Conservation (phyloP, 495 filamentous ascomycete species). For the Pyrenopolyporus hunteri region DNA sequence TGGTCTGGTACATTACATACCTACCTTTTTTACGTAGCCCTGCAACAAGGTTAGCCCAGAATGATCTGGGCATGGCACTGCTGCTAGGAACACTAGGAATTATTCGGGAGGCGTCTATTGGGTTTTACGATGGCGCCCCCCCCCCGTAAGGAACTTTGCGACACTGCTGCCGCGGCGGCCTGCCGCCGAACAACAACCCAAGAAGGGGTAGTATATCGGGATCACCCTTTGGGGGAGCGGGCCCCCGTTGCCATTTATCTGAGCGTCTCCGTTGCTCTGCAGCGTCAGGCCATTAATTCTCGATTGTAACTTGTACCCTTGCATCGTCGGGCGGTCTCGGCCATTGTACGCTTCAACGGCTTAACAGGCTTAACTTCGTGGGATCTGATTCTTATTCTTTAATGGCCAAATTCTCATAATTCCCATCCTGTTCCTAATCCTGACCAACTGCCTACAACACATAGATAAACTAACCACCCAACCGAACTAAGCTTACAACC, state of each 20-base stretch:
- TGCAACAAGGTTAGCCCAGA: neutral
- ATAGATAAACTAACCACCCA: conserved; percentile 27
- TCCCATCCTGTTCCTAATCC: conserved; percentile 33
- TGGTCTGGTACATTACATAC: too few species aligned
- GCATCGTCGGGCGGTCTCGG: conserved; percentile 46
- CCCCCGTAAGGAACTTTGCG: neutral
- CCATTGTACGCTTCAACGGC: conserved; percentile 30
- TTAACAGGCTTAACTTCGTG: conserved; percentile 3
- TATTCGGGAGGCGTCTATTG: neutral
- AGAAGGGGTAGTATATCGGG: conserved; percentile 24
- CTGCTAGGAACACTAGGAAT: conserved; percentile 1
- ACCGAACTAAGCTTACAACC: conserved; percentile 13
- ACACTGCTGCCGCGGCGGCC: conserved; percentile 5
- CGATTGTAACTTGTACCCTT: conserved; percentile 38
- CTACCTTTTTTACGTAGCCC: too few species aligned
- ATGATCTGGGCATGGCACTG: too few species aligned
- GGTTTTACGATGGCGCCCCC: neutral
- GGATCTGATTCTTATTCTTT: conserved; percentile 41
- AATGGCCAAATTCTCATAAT: conserved; percentile 39
- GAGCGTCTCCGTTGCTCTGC: conserved; percentile 39
- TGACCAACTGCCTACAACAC: conserved; percentile 8
- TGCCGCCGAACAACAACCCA: conserved; percentile 1
- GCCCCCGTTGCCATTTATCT: conserved; percentile 25
- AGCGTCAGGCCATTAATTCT: conserved; percentile 45
- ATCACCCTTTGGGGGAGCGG: conserved; percentile 30